A percentile compares a stretch with the other conserved stretches of the same genome.
These are phyloP conservation scores for Solanum ahanhuiri DNA, from an alignment of 257 asterid genomes.

Conservation along the genomic window DNA sequence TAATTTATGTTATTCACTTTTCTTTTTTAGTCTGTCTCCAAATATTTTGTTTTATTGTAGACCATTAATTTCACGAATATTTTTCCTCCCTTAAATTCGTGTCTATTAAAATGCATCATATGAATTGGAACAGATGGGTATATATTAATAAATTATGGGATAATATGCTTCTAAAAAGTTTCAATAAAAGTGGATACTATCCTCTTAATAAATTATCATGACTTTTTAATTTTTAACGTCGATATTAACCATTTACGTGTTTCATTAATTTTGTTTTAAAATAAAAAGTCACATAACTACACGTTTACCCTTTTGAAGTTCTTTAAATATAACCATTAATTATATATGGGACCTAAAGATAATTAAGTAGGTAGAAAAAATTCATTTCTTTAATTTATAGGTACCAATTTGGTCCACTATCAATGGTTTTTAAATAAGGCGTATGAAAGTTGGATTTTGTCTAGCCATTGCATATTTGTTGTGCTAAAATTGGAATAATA, in stretches of 20 bases:
- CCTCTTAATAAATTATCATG: background rate
- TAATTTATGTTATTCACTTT: background rate
- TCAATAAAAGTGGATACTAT: background rate
- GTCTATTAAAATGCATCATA: background rate
- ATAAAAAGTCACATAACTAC: background rate
- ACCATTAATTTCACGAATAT: background rate
- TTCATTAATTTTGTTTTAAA: background rate
- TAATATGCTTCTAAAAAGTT: background rate
- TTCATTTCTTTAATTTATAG: background rate
- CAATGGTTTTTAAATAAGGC: background rate
- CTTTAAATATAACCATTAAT: background rate
- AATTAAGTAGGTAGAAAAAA: background rate
- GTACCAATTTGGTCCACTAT: background rate
- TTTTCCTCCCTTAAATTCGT: rapidly evolving
- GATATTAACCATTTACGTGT: background rate
- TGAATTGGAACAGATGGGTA: background rate
- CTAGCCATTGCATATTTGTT: background rate
- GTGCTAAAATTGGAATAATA: background rate
- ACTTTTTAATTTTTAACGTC: background rate
- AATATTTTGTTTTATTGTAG: background rate
- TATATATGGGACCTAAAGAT: background rate
- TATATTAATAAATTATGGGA: background rate
- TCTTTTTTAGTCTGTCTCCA: background rate
- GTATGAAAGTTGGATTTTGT: background rate
- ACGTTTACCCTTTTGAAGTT: background rate